phyloP scores from a whole-genome alignment of 1,139 yeast genomes.

The Groenewaldozyma sp. region DNA sequence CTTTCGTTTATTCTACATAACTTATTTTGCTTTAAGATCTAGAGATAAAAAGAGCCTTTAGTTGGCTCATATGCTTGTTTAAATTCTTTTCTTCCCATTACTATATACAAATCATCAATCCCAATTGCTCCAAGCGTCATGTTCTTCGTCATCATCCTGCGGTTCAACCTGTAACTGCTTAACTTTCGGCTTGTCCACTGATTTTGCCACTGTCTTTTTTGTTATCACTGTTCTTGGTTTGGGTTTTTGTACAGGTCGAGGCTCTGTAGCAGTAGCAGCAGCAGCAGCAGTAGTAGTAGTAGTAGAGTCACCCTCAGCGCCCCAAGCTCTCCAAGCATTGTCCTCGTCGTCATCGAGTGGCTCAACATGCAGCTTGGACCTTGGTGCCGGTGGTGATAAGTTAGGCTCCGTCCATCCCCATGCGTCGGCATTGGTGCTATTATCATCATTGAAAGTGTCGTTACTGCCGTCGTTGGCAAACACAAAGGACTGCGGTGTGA shows the following conservation, averaged over 20 bases:
- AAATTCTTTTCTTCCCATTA: constrained; percentile 1
- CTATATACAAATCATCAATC: constrained; percentile 8
- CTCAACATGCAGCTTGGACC: no score
- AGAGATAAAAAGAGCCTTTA: background rate
- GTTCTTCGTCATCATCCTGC: constrained; percentile 17
- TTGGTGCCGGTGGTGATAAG: no score
- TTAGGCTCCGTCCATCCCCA: no score
- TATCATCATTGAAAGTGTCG: constrained; percentile 9
- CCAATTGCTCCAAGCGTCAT: constrained; percentile 22
- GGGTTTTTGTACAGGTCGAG: no score
- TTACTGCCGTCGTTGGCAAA: constrained; percentile 10
- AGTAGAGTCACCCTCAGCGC: no score
- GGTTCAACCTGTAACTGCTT: constrained; percentile 13
- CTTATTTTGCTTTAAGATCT: background rate
- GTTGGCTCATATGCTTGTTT: background rate
- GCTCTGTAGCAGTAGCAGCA: no score
- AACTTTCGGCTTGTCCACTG: constrained; percentile 1
- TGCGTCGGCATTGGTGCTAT: constrained; percentile 14
- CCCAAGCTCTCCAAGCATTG: no score
- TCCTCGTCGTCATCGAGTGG: no score
- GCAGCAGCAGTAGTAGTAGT: no score
- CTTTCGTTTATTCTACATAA: background rate
- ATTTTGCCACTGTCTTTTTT: background rate
- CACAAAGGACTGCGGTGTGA: constrained; percentile 2
- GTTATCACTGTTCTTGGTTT: background rate